Evolutionary conservation across 2,329 filamentous ascomycete species (phyloP), one percentile per base, ranked within the genome.

Genomic region (Colletotrichum sp.): DNA sequence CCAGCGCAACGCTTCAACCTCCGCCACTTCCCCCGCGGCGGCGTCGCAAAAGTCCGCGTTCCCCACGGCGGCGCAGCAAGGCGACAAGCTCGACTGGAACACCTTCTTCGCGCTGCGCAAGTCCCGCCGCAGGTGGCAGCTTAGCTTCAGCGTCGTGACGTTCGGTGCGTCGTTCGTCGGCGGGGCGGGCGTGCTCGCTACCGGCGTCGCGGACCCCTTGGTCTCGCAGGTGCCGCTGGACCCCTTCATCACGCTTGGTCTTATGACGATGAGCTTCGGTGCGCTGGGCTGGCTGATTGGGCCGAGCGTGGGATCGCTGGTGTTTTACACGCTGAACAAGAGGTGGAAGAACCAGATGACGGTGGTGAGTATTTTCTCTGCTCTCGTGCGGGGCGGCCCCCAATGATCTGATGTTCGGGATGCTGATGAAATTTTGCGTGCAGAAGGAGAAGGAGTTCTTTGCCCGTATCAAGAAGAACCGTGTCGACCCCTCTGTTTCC

Each of bases 371-470:
- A n/a, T 43, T 5, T 16, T 4, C 34, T 16, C 11, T 8, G 13
- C 27, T 27, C 13, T 21, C 31, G n/a, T 36, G 58, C 33, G 43
- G 43, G 43, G 43, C 43, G 21, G 43, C 43, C 16, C n/a, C 18
- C 3, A 36, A 65, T 43, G 66, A 24, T 36, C 15, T 29, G 34
- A 27, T 63, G 24, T 36, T 18, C 3, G 33, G 8, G n/a, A 36
- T 55, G 27, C 29, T 74, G 47, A 77, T n/a, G 8, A 34, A 58
- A 36, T 36, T 51, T 59, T 67, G 33, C 66, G 5, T 76, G 61
- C 76, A 94, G 90, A 98, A 98, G 90, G 97, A 99, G 86, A 95
- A 93, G 80, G 93, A 96, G 83, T 98, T 99, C 87, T 98, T 96
- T 84, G 91, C 93, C 75, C 91, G 96, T 77, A 94, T 99, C 85